Evolutionary conservation across 352 stramenopile species (phyloP), one percentile per base, ranked within the genome.

Genomic region (Pythium brassicae): DNA sequence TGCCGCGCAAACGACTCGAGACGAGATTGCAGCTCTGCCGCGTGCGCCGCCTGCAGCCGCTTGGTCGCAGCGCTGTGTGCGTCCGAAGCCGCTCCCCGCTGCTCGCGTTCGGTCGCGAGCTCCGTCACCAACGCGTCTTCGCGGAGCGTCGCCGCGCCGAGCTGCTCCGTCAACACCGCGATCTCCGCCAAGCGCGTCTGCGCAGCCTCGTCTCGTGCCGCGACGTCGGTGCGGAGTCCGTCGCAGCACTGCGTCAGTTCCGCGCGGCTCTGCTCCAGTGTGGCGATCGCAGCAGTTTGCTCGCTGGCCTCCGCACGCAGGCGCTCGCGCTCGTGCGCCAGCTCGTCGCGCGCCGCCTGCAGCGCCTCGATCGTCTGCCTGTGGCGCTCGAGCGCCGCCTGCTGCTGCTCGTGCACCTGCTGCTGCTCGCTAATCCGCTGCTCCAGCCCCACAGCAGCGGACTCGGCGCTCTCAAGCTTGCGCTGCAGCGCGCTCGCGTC

Each of bases 21-120:
- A 44, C 17, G 37, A n/a, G 11, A 37, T 20, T 64, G 53, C 22
- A 74, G 14, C 26, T 54, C 53, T 14, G 26, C 22, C 19, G 29
- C 44, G 34, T 59, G 53, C n/a, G 53, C 20, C 22, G 23, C 19
- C 19, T 22, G 25, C 19, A 59, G 55, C 27, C 27, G 32, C 42
- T 64, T 61, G 15, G 70, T 42, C 14, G 32, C 8, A 11, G 39
- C 22, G 23, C 19, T 27, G 34, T 59, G 44, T 8, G 32, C 25
- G 12, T 53, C 17, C 4, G 17, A 27, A 7, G 43, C 15, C 15
- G 40, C 40, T 3, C 9, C n/a, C 10, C 19, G 15, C 32, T 59
- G 53, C 32, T 53, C 32, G 4, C 25, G 25, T n/a, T 34, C 34
- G 10, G 29, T n/a, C 37, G 23, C 23, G 20, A 59, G 25, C 22